These are phyloP conservation scores for Combretum micranthum DNA, from an alignment of 345 rosid genomes.

Conservation along the genomic window DNA sequence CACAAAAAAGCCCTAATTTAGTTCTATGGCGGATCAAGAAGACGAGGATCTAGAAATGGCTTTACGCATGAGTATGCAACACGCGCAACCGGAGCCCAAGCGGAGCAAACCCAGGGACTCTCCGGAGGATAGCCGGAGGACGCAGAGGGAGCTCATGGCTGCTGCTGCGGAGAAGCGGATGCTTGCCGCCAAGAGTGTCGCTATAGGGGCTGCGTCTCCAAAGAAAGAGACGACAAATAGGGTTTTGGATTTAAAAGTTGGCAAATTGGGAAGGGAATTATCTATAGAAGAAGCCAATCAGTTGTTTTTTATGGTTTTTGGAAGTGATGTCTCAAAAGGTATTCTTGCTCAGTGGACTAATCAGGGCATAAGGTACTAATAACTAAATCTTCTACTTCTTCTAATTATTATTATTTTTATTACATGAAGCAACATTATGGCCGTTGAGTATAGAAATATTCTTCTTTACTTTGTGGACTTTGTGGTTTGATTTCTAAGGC, in stretches of 20 bases:
- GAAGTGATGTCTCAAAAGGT: constrained; percentile 56
- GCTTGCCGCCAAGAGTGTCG: constrained; percentile 24
- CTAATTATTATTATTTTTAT: neutral
- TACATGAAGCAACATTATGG: neutral
- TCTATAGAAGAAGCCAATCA: constrained; percentile 46
- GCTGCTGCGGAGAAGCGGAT: constrained; percentile 97
- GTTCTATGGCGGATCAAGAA: constrained; percentile 95
- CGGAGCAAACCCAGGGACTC: constrained; percentile 88
- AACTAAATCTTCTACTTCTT: neutral
- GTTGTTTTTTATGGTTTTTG: constrained; percentile 74
- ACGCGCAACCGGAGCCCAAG: constrained; percentile 85
- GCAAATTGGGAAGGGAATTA: constrained; percentile 23
- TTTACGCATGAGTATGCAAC: constrained; percentile 86
- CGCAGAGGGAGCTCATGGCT: constrained; percentile 92
- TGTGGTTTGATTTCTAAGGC: neutral
- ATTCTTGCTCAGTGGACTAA: constrained; percentile 92
- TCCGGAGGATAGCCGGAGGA: constrained; percentile 54
- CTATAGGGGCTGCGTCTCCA: constrained; percentile 7
- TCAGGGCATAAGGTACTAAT: constrained; percentile 83
- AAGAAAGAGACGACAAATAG: neutral
- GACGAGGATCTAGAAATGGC: constrained; percentile 87
- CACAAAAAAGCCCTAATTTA: no score
- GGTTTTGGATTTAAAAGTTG: constrained; percentile 1
- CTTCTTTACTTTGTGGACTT: neutral
- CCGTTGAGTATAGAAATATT: no score